Base-by-base conservation (phyloP, 257 asterid species). In the Solanum virginianum region DNA sequence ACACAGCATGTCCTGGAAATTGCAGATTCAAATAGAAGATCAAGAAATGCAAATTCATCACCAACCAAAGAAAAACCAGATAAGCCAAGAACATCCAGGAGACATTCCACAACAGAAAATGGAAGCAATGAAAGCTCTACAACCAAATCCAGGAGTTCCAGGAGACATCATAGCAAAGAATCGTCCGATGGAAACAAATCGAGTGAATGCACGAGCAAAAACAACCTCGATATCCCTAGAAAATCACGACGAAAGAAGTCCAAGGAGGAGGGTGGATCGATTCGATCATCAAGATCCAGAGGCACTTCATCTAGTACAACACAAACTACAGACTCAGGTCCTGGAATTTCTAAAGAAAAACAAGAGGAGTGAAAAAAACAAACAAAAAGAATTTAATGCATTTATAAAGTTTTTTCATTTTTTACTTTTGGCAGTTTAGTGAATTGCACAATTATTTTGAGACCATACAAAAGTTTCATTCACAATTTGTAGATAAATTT, bases 161-260 rank as follows among this genome's bases (percentile, higher is more conserved):
- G 95, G 86, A 88, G 90, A 82, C 88, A 87, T 54, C 90, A 90
- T 20, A 62, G 88, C 8, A 95, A 92, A 86, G 96, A 92, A 69
- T 49, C 9, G 4, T 80, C 95, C 0, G 94, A 90, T 4, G 88
- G 89, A 39, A 86, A 51, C 24, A 90, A 81, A 82, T 55, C 90
- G 20, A 75, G 20, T 51, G 87, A 85, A 8, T 87, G 90, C 22
- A 84, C 86, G 10, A 18, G 90, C 13, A 85, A 86, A 88, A 84
- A 55, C 71, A 45, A 85, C 32, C 89, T 94, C 0, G 96, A 90
- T 83, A 79, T 89, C 55, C 91, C 90, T 3, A 89, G 90, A 54
- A 90, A 87, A 81, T 68, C 93, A 0, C 86, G 91, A n/a, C 57
- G 90, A 83, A 89, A 88, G 93, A 89, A 91, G 69, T 86, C 94